These are phyloP conservation scores for Cucurbita maxima DNA, from an alignment of 306 rosid genomes.

Conservation along the genomic window DNA sequence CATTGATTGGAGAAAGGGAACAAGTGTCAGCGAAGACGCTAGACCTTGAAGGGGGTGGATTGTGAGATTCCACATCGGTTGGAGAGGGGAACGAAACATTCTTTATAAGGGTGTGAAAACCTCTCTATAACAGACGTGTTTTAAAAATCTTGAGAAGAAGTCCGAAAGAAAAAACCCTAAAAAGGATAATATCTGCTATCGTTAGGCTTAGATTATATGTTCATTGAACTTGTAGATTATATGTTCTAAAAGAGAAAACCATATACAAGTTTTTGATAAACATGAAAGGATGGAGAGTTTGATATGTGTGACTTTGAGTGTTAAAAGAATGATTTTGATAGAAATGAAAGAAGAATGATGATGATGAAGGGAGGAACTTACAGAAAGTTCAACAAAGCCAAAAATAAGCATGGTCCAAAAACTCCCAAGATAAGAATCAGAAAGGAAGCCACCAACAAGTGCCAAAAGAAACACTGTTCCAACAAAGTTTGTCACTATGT, in stretches of 20 bases:
- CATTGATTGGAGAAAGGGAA: no score
- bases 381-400: conserved; percentile 83
- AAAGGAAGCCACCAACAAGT: conserved; percentile 84
- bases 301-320: neutral
- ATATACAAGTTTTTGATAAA: neutral
- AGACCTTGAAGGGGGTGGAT: no score
- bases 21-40: no score
- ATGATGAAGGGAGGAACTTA: conserved; percentile 7
- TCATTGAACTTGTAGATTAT: neutral
- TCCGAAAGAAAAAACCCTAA: no score
- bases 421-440: conserved; percentile 88
- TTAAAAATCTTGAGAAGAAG: no score
- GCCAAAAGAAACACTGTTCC: conserved; percentile 83
- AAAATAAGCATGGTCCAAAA: conserved; percentile 96
- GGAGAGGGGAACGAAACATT: no score
- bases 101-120: no score
- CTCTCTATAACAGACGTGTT: no score
- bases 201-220: no score
- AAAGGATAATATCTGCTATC: no score
- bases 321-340: neutral
- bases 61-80: no score
- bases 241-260: neutral
- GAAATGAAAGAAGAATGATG: neutral
- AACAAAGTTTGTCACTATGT: conserved; percentile 84
- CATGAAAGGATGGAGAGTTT: neutral